Evolutionary conservation across 2,329 filamentous ascomycete genomes (phyloP).

Genomic region (Fusarium domesticum): DNA sequence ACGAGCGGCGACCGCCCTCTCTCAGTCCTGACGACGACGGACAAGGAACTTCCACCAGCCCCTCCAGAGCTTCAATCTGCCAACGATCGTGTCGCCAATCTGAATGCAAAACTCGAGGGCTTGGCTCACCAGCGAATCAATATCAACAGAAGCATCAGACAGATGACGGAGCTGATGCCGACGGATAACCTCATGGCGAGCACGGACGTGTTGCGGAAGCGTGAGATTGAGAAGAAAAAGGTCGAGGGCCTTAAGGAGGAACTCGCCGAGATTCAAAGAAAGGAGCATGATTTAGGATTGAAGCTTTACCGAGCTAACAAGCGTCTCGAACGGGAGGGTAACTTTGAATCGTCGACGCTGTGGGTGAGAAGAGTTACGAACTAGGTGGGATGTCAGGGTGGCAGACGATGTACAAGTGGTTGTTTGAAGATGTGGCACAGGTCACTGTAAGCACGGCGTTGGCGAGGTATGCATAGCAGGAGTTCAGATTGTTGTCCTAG

Average conservation of each 20-base stretch:
- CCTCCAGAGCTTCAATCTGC: slow-evolving; percentile 57
- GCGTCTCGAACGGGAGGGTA: slow-evolving; percentile 64
- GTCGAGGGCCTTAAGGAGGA: slow-evolving; percentile 64
- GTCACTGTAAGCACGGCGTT: slow-evolving; percentile 22
- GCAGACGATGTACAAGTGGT: slow-evolving; percentile 6
- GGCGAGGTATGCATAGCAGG: slow-evolving; percentile 24
- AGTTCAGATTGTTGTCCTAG: slow-evolving; percentile 18
- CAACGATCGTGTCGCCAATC: slow-evolving; percentile 61
- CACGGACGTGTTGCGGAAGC: slow-evolving; percentile 57
- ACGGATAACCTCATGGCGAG: slow-evolving; percentile 66
- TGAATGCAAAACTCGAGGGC: slow-evolving; percentile 64
- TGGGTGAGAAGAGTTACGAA: slow-evolving; percentile 78
- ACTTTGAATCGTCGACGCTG: slow-evolving; percentile 64
- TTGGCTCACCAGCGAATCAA: slow-evolving; percentile 68
- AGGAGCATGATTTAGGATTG: slow-evolving; percentile 76
- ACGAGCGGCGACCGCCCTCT: slow-evolving; percentile 20
- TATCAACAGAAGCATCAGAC: slow-evolving; percentile 67
- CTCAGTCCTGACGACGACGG: slow-evolving; percentile 41
- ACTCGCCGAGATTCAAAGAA: slow-evolving; percentile 68
- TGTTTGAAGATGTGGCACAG: slow-evolving; percentile 4
- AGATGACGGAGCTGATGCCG: slow-evolving; percentile 76
- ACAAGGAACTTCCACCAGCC: slow-evolving; percentile 60
- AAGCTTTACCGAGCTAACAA: slow-evolving; percentile 73
- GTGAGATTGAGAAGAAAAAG: slow-evolving; percentile 59
- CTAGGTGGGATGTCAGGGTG: slow-evolving; percentile 34